These are phyloP conservation scores for Fragaria nilgerrensis DNA, from an alignment of 306 rosid genomes.

Conservation along the genomic window DNA sequence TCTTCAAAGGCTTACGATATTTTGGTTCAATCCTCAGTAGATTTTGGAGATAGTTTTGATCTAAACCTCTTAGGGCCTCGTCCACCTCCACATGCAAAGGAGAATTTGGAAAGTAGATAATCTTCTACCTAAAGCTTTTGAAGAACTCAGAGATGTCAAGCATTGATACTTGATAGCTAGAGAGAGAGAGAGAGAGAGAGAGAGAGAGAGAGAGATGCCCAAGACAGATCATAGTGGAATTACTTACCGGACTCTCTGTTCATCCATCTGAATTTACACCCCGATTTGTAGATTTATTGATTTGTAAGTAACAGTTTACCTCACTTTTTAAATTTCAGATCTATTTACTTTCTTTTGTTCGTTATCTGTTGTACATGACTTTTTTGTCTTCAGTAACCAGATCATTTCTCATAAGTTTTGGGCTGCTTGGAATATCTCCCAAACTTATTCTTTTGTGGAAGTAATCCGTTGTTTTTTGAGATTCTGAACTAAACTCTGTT, in stretches of 20 bases:
- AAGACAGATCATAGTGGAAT: background rate
- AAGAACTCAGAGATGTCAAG: slow-evolving; percentile 34
- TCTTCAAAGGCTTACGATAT: slow-evolving; percentile 71
- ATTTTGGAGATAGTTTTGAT: slow-evolving; percentile 52
- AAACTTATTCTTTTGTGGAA: background rate
- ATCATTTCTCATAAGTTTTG: background rate
- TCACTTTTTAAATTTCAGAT: background rate
- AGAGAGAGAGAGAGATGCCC: background rate
- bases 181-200: slow-evolving; percentile 7
- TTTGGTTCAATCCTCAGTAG: slow-evolving; percentile 52
- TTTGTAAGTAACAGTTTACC: background rate
- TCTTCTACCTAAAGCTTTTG: slow-evolving; percentile 39
- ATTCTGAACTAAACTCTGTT: background rate
- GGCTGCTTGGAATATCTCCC: background rate
- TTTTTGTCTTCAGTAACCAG: background rate
- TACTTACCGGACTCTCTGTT: background rate
- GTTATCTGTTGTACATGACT: background rate
- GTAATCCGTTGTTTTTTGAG: background rate
- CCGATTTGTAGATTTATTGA: background rate
- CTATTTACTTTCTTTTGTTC: background rate
- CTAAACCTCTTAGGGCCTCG: slow-evolving; percentile 60
- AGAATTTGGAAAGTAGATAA: slow-evolving; percentile 34
- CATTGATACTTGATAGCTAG: slow-evolving; percentile 29
- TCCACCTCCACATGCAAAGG: slow-evolving; percentile 47
- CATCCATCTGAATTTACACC: slow-evolving; percentile 7